These are phyloP conservation scores for Elongisporangium anandrum DNA, from an alignment of 352 stramenopile genomes.

Conservation along the genomic window DNA sequence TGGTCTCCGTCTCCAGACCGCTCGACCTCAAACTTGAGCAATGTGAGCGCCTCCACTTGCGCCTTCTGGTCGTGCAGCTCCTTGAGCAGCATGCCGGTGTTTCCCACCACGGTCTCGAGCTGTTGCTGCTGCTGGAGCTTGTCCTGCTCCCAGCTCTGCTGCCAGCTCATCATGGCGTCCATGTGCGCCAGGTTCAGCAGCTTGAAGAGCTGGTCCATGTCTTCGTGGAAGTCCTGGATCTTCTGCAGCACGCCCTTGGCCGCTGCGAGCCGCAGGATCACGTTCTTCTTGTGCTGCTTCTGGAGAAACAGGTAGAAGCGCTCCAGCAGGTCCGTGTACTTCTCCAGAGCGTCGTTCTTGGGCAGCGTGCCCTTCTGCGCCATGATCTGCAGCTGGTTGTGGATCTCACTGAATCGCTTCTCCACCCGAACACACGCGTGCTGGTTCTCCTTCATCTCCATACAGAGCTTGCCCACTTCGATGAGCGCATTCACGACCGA, in stretches of 20 bases:
- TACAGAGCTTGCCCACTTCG: conserved; percentile 10
- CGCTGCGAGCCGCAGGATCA: conserved; percentile 14
- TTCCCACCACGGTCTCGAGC: conserved; percentile 8
- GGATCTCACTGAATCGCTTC: conserved; percentile 16
- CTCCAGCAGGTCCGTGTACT: conserved; percentile 11
- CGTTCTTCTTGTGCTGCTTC: conserved; percentile 17
- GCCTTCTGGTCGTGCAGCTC: conserved; percentile 16
- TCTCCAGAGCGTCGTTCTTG: conserved; percentile 10
- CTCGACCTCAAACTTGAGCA: conserved; percentile 15
- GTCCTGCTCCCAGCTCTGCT: conserved; percentile 19
- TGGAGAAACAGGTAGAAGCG: conserved; percentile 12
- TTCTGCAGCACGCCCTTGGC: conserved; percentile 12
- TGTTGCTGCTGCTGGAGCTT: background rate
- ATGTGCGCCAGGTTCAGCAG: conserved; percentile 21
- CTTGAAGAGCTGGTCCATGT: conserved; percentile 24
- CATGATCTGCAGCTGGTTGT: conserved; percentile 16
- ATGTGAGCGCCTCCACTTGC: conserved; percentile 14
- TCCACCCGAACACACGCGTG: conserved; percentile 16
- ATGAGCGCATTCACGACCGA: conserved; percentile 8
- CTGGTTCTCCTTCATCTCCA: conserved; percentile 10
- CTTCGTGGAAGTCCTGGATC: conserved; percentile 12
- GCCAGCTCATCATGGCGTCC: conserved; percentile 21
- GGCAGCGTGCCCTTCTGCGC: conserved; percentile 10
- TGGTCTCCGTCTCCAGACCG: background rate
- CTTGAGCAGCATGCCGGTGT: conserved; percentile 14